Evolutionary conservation across 495 filamentous ascomycete species (phyloP).

Genomic region (Sporormia fimetaria): DNA sequence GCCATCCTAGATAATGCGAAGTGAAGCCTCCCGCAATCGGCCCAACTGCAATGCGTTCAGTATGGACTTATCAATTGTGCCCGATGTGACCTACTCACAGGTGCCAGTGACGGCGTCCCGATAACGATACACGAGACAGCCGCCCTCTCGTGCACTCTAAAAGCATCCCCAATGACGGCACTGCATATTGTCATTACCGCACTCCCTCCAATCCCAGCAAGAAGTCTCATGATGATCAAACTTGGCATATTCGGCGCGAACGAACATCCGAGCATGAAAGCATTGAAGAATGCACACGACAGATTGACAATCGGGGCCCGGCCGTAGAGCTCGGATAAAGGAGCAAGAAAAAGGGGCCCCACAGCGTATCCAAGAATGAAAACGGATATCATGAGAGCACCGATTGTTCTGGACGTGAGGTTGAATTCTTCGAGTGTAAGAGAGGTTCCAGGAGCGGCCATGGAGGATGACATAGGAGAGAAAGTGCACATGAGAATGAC

Average conservation of each 20-base stretch:
- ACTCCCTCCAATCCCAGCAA: conserved; percentile 15
- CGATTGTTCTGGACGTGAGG: conserved; percentile 12
- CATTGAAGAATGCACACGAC: conserved; percentile 12
- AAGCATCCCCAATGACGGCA: conserved; percentile 16
- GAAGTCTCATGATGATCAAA: conserved; percentile 17
- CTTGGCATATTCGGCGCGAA: conserved; percentile 17
- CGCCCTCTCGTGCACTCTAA: conserved; percentile 15
- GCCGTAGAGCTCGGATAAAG: conserved; percentile 20
- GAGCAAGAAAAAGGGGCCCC: conserved; percentile 20
- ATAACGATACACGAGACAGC: conserved; percentile 14
- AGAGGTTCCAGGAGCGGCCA: conserved; percentile 15
- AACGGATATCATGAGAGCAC: conserved; percentile 18
- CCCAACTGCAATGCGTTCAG: conserved; percentile 7
- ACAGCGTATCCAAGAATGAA: conserved; percentile 20
- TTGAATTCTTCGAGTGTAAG: conserved; percentile 16
- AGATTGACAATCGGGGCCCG: conserved; percentile 7
- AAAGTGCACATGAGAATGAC: conserved; percentile 10
- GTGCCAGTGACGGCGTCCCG: conserved; percentile 13
- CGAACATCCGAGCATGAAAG: conserved; percentile 13
- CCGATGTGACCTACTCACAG: conserved; percentile 3
- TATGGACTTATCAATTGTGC: background rate
- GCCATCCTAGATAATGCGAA: conserved; percentile 16
- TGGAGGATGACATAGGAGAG: conserved; percentile 14
- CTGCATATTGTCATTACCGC: conserved; percentile 16
- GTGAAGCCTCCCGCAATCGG: conserved; percentile 21